Evolutionary conservation across 2,329 filamentous ascomycete species (phyloP).

Genomic region (Diaporthe sp.): DNA sequence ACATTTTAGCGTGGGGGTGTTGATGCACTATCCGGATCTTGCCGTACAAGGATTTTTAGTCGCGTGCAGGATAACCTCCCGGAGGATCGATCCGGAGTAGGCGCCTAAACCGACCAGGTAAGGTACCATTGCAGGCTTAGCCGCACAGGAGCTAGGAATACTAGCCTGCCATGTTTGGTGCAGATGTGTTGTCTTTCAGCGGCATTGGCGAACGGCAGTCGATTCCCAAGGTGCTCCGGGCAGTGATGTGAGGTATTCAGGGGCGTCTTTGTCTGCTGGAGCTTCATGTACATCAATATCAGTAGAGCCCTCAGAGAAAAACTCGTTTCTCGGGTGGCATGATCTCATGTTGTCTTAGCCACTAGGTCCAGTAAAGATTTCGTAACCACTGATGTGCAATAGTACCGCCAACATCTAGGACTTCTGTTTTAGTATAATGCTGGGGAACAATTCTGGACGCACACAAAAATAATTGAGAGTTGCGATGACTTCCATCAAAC

Average conservation of each 20-base stretch:
- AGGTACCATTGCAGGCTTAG: neutral
- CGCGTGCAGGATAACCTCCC: neutral
- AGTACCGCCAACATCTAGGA: neutral
- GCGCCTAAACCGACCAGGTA: neutral
- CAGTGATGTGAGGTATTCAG: neutral
- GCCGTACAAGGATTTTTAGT: neutral
- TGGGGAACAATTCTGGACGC: neutral
- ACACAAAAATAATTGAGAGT: neutral
- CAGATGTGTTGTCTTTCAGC: neutral
- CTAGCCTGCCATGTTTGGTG: neutral
- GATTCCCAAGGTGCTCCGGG: neutral
- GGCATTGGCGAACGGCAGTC: neutral
- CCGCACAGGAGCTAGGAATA: neutral
- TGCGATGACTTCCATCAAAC: neutral
- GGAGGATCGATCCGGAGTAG: neutral
- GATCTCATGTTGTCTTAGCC: neutral
- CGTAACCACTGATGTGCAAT: neutral
- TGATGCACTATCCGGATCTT: neutral
- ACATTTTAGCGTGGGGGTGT: slow-evolving; percentile 1
- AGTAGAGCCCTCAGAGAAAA: neutral
- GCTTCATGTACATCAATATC: neutral
- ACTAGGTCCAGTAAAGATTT: neutral
- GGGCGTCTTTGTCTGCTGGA: neutral
- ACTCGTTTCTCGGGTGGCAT: neutral
- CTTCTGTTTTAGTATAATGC: neutral